phyloP scores from a whole-genome alignment of 352 stramenopile species.

The Saprolegnia parasitica region DNA sequence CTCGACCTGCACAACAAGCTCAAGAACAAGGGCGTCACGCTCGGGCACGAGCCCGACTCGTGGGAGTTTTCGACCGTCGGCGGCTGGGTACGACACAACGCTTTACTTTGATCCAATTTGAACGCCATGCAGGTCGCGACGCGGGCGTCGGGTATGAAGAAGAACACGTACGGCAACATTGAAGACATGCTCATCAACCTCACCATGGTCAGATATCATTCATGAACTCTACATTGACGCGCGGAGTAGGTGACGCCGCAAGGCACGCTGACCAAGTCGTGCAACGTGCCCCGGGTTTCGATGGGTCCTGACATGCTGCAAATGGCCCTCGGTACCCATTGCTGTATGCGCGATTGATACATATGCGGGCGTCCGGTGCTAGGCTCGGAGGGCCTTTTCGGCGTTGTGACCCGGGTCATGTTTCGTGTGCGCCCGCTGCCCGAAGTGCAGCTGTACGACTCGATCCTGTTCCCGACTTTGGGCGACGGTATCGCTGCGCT shows the following conservation, averaged over 20 bases:
- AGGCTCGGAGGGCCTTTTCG: slow-evolving; percentile 93
- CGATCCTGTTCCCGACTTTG: slow-evolving; percentile 85
- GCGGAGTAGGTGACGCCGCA: slow-evolving; percentile 39
- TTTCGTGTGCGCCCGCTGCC: slow-evolving; percentile 86
- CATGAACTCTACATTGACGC: background rate
- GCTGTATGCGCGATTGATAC: background rate
- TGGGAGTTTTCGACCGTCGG: slow-evolving; percentile 92
- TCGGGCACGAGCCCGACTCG: slow-evolving; percentile 91
- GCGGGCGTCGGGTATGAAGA: slow-evolving; percentile 92
- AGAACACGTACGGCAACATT: slow-evolving; percentile 93
- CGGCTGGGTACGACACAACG: slow-evolving; percentile 59
- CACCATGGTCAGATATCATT: slow-evolving; percentile 40
- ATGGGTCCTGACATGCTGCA: slow-evolving; percentile 88
- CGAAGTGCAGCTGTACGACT: slow-evolving; percentile 81
- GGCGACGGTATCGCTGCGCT: slow-evolving; percentile 74
- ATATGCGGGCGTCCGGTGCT: slow-evolving; percentile 31
- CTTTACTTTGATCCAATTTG: background rate
- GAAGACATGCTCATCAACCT: slow-evolving; percentile 89
- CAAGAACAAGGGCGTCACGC: slow-evolving; percentile 74
- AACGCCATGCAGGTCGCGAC: slow-evolving; percentile 56
- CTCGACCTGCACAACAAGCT: slow-evolving; percentile 85
- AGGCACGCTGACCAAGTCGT: slow-evolving; percentile 52
- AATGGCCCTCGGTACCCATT: slow-evolving; percentile 41
- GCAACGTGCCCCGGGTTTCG: slow-evolving; percentile 66
- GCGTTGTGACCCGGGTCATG: slow-evolving; percentile 91